Evolutionary conservation across 805 yeast species (phyloP), one percentile per base, ranked within the genome.

Genomic region (Zygotorulaspora danielsina): DNA sequence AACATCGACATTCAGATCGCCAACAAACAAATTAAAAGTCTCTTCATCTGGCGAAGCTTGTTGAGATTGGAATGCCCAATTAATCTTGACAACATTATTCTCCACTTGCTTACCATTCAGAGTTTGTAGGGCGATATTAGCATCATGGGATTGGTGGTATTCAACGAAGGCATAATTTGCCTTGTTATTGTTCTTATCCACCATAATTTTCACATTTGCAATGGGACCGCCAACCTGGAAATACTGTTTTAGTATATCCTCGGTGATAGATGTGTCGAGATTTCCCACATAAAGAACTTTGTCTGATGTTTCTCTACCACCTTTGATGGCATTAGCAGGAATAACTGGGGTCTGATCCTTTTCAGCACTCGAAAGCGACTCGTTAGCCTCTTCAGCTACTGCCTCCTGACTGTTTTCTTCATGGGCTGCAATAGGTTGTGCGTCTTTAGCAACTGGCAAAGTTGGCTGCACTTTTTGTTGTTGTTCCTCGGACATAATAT

Each of bases 121-220:
- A 8, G 76, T 64, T 36, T 71, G 72, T 38, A 79, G 66, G 1
- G 93, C 90, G 45, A 67, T 65, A 26, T 70, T 72, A 2, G 95
- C 95, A 21, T 70, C 69, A 21, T 65, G 68, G 28, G 76, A 71
- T 36, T 65, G 66, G 18, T 71, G 77, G 51, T 75, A 87, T 61
- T 86, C 95, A 38, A 88, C 76, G 60, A 88, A 87, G 2, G 94
- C 94, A 62, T 86, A 88, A 57, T 83, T 83, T 59, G 75, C 79
- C 10, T 85, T 84, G 7, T 74, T 75, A 47, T 72, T 70, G 60
- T 84, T 84, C 61, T 84, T 84, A 55, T 87, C 96, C 45, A 77
- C 73, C 44, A 87, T 67, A 30, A 88, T 69, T 63, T 85, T 87
- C 42, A 84, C 76, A 16, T 78, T 69, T 47, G 74, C 72, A 32